phyloP scores from a whole-genome alignment of 2,329 filamentous ascomycete species.

The Calonectria naviculata region DNA sequence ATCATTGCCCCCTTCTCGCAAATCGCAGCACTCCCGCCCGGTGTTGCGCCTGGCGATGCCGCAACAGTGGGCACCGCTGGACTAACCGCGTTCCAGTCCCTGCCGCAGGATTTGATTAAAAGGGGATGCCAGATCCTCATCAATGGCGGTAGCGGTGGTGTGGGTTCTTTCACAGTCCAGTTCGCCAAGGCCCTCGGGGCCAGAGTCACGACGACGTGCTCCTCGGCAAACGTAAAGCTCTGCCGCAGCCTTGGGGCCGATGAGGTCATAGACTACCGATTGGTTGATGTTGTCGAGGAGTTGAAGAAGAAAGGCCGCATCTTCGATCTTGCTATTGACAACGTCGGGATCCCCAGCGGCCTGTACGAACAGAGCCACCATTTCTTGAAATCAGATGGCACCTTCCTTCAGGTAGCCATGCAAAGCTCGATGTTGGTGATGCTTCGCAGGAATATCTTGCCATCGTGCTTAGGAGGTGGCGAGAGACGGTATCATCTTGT shows the following conservation, averaged over 20 bases:
- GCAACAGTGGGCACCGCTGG: constrained; percentile 36
- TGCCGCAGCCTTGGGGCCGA: constrained; percentile 49
- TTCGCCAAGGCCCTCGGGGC: constrained; percentile 47
- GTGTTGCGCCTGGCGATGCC: constrained; percentile 30
- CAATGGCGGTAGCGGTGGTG: constrained; percentile 42
- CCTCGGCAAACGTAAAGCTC: constrained; percentile 47
- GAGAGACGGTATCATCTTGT: constrained; percentile 19
- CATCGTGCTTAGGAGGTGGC: constrained; percentile 27
- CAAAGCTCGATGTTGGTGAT: not conserved
- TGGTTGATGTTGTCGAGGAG: constrained; percentile 20
- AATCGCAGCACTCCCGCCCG: not conserved
- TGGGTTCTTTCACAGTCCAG: constrained; percentile 51
- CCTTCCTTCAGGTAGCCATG: constrained; percentile 36
- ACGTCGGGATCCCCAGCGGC: constrained; percentile 26
- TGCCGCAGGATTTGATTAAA: constrained; percentile 26
- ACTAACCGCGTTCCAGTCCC: constrained; percentile 34
- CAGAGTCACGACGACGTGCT: constrained; percentile 49
- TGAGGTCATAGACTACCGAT: constrained; percentile 49
- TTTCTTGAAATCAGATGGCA: constrained; percentile 30
- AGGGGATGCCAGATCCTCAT: constrained; percentile 41
- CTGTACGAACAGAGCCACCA: constrained; percentile 34
- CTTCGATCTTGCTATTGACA: constrained; percentile 43
- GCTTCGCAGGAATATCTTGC: constrained; percentile 23
- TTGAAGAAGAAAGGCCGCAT: constrained; percentile 26
- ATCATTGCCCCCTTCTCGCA: not conserved